These are phyloP conservation scores for Perilla frutescens DNA, from an alignment of 257 asterid genomes.

Conservation along the genomic window DNA sequence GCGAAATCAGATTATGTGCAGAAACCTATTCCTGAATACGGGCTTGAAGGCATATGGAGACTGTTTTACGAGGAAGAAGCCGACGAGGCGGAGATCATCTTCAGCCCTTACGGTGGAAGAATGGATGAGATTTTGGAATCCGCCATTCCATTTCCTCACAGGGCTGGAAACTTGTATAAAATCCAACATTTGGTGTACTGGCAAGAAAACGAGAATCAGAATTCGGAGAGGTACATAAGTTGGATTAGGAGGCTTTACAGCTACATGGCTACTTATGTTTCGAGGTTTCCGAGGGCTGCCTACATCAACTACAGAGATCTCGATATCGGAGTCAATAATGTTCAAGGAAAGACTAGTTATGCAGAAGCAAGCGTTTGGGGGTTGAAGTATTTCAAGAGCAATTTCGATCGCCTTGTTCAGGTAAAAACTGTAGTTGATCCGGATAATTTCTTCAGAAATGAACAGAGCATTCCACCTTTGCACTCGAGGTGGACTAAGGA, in stretches of 20 bases:
- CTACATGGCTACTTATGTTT: constrained; percentile 12
- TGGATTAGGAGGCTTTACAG: constrained; percentile 14
- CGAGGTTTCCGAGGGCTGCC: neutral
- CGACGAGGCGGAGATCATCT: neutral
- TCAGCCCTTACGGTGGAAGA: constrained; percentile 20
- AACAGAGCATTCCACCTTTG: constrained; percentile 17
- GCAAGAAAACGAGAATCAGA: constrained; percentile 10
- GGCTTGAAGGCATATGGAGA: neutral
- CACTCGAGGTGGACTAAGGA: neutral
- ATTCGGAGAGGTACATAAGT: constrained; percentile 15
- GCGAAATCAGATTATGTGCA: constrained; percentile 22
- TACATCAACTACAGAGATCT: constrained; percentile 30
- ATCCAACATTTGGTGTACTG: constrained; percentile 6
- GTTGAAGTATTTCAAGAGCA: constrained; percentile 16
- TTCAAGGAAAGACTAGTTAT: neutral
- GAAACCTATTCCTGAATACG: constrained; percentile 3
- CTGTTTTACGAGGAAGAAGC: constrained; percentile 6
- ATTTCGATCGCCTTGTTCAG: constrained; percentile 11
- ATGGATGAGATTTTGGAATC: constrained; percentile 20
- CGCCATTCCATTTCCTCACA: constrained; percentile 25
- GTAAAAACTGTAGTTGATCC: constrained; percentile 24
- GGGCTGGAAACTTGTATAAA: constrained; percentile 23
- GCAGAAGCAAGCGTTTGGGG: constrained; percentile 19
- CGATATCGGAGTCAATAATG: constrained; percentile 16
- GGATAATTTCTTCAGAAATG: neutral